Conservation (phyloP, 73 alveolate genomes). For the Effrenium voratum region DNA sequence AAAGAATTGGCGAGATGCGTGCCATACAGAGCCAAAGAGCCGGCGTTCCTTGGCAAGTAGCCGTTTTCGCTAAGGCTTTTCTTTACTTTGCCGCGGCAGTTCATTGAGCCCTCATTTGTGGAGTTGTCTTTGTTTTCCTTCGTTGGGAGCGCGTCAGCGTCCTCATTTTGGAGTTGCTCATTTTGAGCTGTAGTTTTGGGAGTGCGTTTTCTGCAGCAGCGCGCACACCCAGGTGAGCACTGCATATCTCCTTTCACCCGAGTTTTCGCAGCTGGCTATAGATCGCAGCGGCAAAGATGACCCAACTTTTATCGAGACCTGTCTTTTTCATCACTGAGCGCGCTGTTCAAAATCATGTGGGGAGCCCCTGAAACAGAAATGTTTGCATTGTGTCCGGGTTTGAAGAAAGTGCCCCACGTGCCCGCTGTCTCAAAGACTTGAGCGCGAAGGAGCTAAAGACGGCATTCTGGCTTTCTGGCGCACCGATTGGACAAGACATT, state of each 20-base stretch:
- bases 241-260: slow-evolving; percentile 26
- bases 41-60: not conserved
- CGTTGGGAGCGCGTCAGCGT: no score
- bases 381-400: not conserved
- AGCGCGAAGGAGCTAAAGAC: not conserved
- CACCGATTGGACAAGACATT: slow-evolving; percentile 2
- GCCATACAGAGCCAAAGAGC: slow-evolving; percentile 51
- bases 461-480: slow-evolving; percentile 12
- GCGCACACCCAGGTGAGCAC: slow-evolving; percentile 12
- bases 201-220: not conserved
- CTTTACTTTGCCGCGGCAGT: not conserved
- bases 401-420: not conserved
- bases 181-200: no score
- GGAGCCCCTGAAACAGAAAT: no score
- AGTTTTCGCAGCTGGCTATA: slow-evolving; percentile 19
- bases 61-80: not conserved
- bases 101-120: not conserved
- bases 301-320: slow-evolving; percentile 44
- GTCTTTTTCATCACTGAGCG: not conserved
- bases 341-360: no score
- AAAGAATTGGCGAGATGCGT: slow-evolving; percentile 1
- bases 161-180: no score
- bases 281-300: slow-evolving; percentile 46
- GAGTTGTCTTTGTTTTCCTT: not conserved
- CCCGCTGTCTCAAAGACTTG: not conserved